Evolutionary conservation across 768 basidiomycete species (phyloP).

Genomic region (Podaxis rugospora): DNA sequence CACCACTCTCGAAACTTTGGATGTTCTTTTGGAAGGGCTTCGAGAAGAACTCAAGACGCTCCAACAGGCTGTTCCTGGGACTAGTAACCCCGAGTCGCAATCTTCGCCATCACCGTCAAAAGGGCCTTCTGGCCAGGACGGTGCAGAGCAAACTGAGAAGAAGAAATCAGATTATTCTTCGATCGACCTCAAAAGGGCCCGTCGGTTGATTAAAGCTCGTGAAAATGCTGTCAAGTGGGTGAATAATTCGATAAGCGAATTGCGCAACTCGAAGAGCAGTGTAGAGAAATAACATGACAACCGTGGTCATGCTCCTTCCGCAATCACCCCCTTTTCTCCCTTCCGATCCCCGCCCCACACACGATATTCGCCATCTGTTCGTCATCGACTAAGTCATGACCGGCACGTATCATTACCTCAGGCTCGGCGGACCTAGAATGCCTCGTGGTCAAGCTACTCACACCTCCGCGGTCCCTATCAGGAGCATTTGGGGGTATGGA

Average conservation of each 20-base stretch:
- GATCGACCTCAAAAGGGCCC: conserved; percentile 60
- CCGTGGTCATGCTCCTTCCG: not conserved
- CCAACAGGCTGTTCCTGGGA: not conserved
- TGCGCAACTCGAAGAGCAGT: not conserved
- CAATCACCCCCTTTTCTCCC: not conserved
- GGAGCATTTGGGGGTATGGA: not conserved
- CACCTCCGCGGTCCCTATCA: not conserved
- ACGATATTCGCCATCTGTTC: not conserved
- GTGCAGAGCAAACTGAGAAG: conserved; percentile 5
- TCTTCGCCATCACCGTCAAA: not conserved
- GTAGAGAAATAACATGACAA: not conserved
- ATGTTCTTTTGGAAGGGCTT: conserved; percentile 54
- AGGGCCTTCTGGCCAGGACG: not conserved
- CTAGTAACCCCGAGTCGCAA: not conserved
- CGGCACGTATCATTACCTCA: not conserved
- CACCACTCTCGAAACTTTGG: conserved; percentile 51
- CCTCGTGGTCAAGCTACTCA: not conserved
- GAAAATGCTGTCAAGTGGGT: conserved; percentile 66
- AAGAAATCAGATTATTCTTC: conserved; percentile 45
- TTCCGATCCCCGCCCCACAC: not conserved
- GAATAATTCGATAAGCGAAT: conserved; percentile 24
- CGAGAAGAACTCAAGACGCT: conserved; percentile 38
- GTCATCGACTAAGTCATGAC: not conserved
- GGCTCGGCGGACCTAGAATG: not conserved
- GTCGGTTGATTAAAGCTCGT: conserved; percentile 62